Evolutionary conservation across 805 yeast genomes (phyloP).

Genomic region (Schizosaccharomyces pombe): DNA sequence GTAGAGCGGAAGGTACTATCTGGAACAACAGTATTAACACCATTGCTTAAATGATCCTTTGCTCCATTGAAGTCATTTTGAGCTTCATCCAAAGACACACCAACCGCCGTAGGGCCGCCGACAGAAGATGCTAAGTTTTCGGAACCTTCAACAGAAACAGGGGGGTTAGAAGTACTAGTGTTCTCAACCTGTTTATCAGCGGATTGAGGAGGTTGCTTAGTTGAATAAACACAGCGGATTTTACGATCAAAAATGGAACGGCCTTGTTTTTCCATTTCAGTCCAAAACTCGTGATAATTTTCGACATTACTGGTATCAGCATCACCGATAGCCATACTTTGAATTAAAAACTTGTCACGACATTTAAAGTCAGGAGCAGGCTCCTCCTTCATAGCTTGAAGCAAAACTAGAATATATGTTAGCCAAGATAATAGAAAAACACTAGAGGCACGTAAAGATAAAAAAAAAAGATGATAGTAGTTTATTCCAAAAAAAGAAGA

Average conservation of each 20-base stretch:
- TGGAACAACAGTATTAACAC: slow-evolving; percentile 6
- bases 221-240: slow-evolving; percentile 8
- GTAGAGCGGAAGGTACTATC: slow-evolving; percentile 6
- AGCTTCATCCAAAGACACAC: slow-evolving; percentile 7
- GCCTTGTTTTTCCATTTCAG: background rate
- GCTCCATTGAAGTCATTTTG: slow-evolving; percentile 6
- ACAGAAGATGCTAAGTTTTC: background rate
- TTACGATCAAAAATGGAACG: background rate
- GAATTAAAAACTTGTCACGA: slow-evolving; percentile 79
- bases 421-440: too few relatives aligned
- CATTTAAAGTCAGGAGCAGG: slow-evolving; percentile 54
- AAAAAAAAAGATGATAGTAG: too few relatives aligned
- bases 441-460: background rate
- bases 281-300: background rate
- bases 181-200: slow-evolving; percentile 9
- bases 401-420: slow-evolving; percentile 26
- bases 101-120: background rate
- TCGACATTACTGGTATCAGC: background rate
- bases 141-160: background rate
- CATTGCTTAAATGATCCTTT: slow-evolving; percentile 8
- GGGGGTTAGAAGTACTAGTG: background rate
- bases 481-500: too few relatives aligned
- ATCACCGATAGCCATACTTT: slow-evolving; percentile 14
- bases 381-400: slow-evolving; percentile 60
- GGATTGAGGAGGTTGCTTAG: slow-evolving; percentile 5